Conservation (phyloP, 2,329 filamentous ascomycete species). For the Apiospora phragmitis region DNA sequence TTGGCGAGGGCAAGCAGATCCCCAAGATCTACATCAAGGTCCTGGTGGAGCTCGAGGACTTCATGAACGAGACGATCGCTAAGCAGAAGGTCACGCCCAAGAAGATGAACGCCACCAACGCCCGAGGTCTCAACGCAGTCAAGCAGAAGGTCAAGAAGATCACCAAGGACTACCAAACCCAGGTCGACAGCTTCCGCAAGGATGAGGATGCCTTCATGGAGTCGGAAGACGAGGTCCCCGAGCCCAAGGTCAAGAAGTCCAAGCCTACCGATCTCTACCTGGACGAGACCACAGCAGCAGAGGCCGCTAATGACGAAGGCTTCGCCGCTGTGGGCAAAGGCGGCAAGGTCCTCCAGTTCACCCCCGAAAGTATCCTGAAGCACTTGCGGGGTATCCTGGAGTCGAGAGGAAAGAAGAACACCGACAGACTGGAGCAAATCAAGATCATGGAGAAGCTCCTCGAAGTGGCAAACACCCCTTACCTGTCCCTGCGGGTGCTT, state of each 20-base stretch:
- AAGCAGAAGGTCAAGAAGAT: constrained; percentile 99
- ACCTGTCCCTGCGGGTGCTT: constrained; percentile 91
- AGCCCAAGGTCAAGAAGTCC: constrained; percentile 53
- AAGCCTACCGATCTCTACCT: constrained; percentile 51
- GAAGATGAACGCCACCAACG: constrained; percentile 98
- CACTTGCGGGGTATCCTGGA: constrained; percentile 91
- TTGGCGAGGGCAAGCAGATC: constrained; percentile 72
- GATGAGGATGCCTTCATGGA: constrained; percentile 88
- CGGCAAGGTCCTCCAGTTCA: constrained; percentile 87
- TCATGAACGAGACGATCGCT: constrained; percentile 88
- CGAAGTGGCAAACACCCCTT: constrained; percentile 86
- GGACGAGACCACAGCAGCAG: constrained; percentile 30
- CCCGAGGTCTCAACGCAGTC: constrained; percentile 91
- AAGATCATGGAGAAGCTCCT: constrained; percentile 94
- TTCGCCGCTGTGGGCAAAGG: constrained; percentile 88
- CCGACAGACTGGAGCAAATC: constrained; percentile 92
- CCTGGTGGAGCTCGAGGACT: constrained; percentile 89
- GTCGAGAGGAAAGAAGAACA: constrained; percentile 98
- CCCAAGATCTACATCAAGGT: constrained; percentile 93
- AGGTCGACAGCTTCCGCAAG: constrained; percentile 83
- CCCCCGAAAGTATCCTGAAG: constrained; percentile 97
- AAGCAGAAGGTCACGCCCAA: constrained; percentile 96
- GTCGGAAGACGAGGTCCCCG: constrained; percentile 71
- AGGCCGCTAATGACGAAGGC: constrained; percentile 71
- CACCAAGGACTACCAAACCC: constrained; percentile 88